phyloP scores from a whole-genome alignment of 2,329 filamentous ascomycete genomes.

The Neonectria sp. region DNA sequence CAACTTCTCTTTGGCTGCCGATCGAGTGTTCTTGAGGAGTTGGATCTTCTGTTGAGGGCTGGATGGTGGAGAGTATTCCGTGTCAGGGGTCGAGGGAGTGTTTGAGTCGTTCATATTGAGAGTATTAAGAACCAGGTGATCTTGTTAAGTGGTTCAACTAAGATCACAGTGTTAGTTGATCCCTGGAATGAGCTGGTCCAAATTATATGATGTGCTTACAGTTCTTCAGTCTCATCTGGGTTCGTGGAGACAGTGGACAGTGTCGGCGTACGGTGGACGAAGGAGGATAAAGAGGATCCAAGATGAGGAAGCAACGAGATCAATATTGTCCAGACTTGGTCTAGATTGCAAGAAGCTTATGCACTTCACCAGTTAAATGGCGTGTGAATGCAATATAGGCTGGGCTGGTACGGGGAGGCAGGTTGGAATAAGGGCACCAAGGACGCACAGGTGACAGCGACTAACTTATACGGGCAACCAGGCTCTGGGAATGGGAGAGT shows the following conservation, averaged over 20 bases:
- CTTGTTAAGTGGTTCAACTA: background rate
- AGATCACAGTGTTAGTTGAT: background rate
- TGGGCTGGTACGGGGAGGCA: slow-evolving; percentile 11
- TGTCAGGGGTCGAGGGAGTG: slow-evolving; percentile 61
- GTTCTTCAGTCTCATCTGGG: background rate
- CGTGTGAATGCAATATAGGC: slow-evolving; percentile 1
- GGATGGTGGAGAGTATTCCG: slow-evolving; percentile 63
- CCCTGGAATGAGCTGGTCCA: background rate
- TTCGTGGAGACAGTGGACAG: background rate
- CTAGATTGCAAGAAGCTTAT: background rate
- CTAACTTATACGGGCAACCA: slow-evolving; percentile 36
- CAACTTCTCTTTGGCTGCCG: slow-evolving; percentile 64
- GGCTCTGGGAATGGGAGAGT: slow-evolving; percentile 6
- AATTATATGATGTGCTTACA: background rate
- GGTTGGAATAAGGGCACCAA: slow-evolving; percentile 12
- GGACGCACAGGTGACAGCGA: slow-evolving; percentile 16
- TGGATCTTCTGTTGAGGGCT: slow-evolving; percentile 59
- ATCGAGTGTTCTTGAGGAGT: slow-evolving; percentile 56
- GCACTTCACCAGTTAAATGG: background rate
- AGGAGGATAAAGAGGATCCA: background rate
- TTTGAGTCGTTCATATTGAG: slow-evolving; percentile 43
- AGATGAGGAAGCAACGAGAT: background rate
- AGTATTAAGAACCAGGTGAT: background rate
- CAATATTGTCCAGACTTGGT: background rate
- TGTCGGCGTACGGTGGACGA: background rate